These are phyloP conservation scores for Glarea lozoyensis DNA, from an alignment of 495 filamentous ascomycete genomes.

Conservation along the genomic window DNA sequence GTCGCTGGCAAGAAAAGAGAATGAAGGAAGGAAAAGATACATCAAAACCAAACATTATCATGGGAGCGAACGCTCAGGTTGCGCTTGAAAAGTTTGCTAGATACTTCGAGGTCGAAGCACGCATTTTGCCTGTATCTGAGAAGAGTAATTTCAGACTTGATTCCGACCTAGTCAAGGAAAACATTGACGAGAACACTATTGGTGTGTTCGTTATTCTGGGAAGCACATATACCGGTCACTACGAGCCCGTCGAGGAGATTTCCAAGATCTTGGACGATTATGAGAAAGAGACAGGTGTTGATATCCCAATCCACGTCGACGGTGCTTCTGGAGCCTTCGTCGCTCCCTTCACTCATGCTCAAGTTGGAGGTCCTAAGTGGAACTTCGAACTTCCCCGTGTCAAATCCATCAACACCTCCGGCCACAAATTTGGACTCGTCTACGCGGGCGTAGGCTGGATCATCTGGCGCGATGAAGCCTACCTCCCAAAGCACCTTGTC, in stretches of 20 bases:
- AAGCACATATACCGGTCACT: conserved; percentile 69
- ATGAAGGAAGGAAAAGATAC: conserved; percentile 51
- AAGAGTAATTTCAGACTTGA: conserved; percentile 56
- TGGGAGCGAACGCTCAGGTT: conserved; percentile 72
- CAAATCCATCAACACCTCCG: conserved; percentile 65
- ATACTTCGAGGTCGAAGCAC: conserved; percentile 71
- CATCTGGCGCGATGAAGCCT: conserved; percentile 61
- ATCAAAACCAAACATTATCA: conserved; percentile 61
- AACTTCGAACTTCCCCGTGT: conserved; percentile 64
- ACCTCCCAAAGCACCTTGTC: conserved; percentile 60
- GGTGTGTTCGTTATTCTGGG: conserved; percentile 70
- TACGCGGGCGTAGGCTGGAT: conserved; percentile 68
- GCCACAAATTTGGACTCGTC: conserved; percentile 71
- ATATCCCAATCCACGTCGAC: conserved; percentile 72
- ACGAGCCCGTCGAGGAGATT: conserved; percentile 64
- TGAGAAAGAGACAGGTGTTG: conserved; percentile 49
- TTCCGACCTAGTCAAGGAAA: conserved; percentile 51
- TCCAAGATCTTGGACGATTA: conserved; percentile 57
- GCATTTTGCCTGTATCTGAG: conserved; percentile 58
- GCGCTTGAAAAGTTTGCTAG: conserved; percentile 66
- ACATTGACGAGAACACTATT: conserved; percentile 71
- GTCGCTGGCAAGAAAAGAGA: conserved; percentile 63
- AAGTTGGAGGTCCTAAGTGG: conserved; percentile 53
- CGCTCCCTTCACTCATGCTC: conserved; percentile 59
- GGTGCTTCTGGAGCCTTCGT: conserved; percentile 66